Evolutionary conservation across 202 grass and related monocot species (phyloP).

Genomic region (Setaria italica): DNA sequence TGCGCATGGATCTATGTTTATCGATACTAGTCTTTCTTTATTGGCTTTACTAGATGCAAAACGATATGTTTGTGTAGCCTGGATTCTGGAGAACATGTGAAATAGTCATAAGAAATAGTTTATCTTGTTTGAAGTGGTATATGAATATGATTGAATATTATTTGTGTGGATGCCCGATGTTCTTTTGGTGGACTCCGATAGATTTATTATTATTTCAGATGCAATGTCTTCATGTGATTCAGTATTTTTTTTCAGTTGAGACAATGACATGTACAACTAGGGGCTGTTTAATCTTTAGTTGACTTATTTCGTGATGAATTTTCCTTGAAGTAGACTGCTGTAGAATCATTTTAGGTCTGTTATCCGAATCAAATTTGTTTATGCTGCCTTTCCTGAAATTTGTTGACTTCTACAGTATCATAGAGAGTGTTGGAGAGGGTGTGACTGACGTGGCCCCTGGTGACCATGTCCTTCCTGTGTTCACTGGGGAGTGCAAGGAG

Average conservation of each 20-base stretch:
- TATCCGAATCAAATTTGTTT: constrained; percentile 11
- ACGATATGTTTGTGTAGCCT: neutral
- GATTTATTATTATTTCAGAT: neutral
- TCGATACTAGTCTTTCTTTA: too few relatives aligned
- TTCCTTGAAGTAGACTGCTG: neutral
- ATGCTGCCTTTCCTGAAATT: neutral
- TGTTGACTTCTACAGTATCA: constrained; percentile 54
- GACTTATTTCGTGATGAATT: neutral
- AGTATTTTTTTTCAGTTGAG: constrained; percentile 2
- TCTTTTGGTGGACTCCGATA: neutral
- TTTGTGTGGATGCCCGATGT: neutral
- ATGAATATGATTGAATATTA: neutral
- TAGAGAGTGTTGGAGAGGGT: constrained; percentile 90
- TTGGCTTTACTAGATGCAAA: neutral
- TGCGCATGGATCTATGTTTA: too few relatives aligned
- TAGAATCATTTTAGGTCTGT: neutral
- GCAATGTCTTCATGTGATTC: neutral
- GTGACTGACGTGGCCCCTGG: constrained; percentile 74
- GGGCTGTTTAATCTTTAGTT: neutral
- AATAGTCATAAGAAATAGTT: neutral
- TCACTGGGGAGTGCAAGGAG: constrained; percentile 95
- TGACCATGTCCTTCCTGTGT: constrained; percentile 93
- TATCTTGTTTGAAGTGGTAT: neutral
- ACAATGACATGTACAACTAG: neutral
- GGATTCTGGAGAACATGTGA: constrained; percentile 2